Conservation (phyloP, 345 rosid species). For the Populus euphratica region DNA sequence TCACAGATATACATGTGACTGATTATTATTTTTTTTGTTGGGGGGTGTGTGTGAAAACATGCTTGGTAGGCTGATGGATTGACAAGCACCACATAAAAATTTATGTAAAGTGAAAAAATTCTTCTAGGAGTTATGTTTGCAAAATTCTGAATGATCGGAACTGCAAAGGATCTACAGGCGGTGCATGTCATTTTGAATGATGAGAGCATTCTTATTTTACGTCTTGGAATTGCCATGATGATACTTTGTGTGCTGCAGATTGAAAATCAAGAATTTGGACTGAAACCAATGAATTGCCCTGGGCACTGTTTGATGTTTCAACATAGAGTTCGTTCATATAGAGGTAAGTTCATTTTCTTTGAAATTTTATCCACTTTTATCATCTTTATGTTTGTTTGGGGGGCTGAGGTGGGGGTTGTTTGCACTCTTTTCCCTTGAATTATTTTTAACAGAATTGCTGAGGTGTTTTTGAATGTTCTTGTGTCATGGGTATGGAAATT, state of each 20-base stretch:
- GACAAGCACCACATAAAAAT: not conserved
- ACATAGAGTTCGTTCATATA: conserved; percentile 82
- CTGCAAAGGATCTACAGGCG: not conserved
- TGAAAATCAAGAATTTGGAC: conserved; percentile 92
- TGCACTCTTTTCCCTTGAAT: not conserved
- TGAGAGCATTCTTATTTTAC: not conserved
- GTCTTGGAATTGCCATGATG: not conserved
- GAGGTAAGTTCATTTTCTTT: conserved; percentile 44
- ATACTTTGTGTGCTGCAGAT: conserved; percentile 44
- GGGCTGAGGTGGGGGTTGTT: not conserved
- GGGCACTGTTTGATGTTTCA: conserved; percentile 96
- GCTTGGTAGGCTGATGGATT: not conserved
- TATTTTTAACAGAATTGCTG: not conserved
- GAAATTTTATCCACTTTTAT: not conserved
- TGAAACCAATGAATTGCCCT: conserved; percentile 98
- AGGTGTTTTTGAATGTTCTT: not conserved
- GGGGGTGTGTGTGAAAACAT: not conserved
- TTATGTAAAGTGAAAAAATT: too few relatives aligned
- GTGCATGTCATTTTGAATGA: not conserved
- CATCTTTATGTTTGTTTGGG: not conserved
- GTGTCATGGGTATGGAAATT: not conserved
- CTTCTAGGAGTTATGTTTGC: not conserved
- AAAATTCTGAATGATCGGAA: not conserved
- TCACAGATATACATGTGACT: not conserved
- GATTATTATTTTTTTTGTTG: too few relatives aligned